phyloP scores from a whole-genome alignment of 148 eudicot species.

The Persicaria maculosa region DNA sequence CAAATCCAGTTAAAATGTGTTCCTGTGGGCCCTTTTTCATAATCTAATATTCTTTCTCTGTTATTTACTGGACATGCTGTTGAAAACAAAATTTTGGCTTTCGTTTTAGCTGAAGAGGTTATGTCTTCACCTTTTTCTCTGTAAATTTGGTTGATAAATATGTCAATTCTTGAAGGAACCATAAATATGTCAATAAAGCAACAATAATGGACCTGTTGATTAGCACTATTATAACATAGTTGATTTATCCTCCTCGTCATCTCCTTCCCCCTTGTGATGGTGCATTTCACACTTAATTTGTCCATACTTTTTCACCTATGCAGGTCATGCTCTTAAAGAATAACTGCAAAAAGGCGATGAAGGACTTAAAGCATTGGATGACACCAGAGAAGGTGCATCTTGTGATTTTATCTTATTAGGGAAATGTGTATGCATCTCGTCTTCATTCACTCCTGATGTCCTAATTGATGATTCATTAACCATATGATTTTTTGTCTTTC shows the following conservation, averaged over 20 bases:
- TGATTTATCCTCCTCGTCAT: not conserved
- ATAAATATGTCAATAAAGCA: not conserved
- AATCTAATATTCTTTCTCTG: not conserved
- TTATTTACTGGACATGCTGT: not conserved
- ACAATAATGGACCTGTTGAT: not conserved
- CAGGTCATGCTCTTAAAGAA: conserved; percentile 31
- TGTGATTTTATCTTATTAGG: not conserved
- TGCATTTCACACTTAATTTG: not conserved
- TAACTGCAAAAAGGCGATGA: conserved; percentile 33
- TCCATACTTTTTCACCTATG: not conserved
- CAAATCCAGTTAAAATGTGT: not conserved
- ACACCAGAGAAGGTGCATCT: conserved; percentile 39
- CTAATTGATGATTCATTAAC: conserved; percentile 1
- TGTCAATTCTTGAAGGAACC: not conserved
- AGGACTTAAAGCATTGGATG: conserved; percentile 50
- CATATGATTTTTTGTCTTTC: not conserved
- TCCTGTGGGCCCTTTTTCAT: not conserved
- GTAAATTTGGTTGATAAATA: not conserved
- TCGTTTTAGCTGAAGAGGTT: not conserved
- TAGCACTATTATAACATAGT: not conserved
- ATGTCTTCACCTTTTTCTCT: not conserved
- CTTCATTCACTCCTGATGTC: not conserved
- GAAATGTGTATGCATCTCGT: not conserved
- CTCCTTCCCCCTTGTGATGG: not conserved
- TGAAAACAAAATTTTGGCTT: not conserved